Evolutionary conservation across 2,329 filamentous ascomycete species (phyloP), one percentile per base, ranked within the genome.

Genomic region (Lomentospora prolificans): DNA sequence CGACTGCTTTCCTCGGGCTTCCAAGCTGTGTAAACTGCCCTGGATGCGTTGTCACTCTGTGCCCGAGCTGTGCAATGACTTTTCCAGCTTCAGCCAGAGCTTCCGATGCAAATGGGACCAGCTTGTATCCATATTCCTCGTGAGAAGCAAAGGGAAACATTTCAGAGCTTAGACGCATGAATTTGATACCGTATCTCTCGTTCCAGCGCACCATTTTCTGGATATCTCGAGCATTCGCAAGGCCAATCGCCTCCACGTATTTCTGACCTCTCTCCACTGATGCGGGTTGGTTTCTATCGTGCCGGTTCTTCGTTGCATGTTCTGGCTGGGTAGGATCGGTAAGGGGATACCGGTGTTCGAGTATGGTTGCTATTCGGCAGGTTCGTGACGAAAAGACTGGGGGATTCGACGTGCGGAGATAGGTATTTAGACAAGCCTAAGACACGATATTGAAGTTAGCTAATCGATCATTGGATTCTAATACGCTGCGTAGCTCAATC

Each of bases 71-170:
- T 9, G 81, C 87, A 4, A 89, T 85, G 2, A 95, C 82, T 63
- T 75, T 84, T 1, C 92, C 92, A 6, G 82, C 89, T 61, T 91
- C 85, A 2, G 81, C 85, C 8, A 97, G 75, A 0, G 80, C 83
- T 12, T 90, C 85, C 0, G 87, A 82, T 0, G 91, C 92, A 66
- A 96, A 96, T 0, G 88, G 86, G 0, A 84, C 85, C 10, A 97
- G 76, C 61, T 82, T 86, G 69, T 97, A 97, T 0, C 91, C 92
- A 61, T 95, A 86, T 59, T 89, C 86, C 24, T 81, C 79, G 64
- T 97, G 92, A 60, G 89, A 95, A 1, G 92, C 92, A 67, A 96
- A 96, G 0, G 92, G 92, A 61, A 97, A 97, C 88, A 96, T 96
- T 63, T 96, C 92, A 55, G 89, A 95, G 62, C 89, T 95, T 19